Conservation (phyloP, 768 basidiomycete species). For the Podaxis pistillaris region DNA sequence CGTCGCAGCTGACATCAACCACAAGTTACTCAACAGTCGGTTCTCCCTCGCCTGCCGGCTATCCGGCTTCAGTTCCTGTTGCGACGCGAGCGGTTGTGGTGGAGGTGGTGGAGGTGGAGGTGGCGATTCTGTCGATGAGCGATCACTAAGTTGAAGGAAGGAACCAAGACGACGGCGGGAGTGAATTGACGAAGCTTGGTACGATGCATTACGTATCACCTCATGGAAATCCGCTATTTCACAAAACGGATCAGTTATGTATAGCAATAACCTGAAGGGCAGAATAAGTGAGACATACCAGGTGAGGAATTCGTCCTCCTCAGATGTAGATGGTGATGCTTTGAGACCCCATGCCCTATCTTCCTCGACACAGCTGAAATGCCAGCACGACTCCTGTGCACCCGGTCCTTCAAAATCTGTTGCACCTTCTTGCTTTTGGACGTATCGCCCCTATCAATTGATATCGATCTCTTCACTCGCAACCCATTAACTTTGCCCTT, state of each 20-base stretch:
- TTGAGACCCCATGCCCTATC: conserved; percentile 68
- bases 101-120: conserved; percentile 31
- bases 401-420: conserved; percentile 69
- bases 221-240: conserved; percentile 60
- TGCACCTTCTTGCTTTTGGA: conserved; percentile 72
- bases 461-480: conserved; percentile 34
- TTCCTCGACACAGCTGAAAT: conserved; percentile 77
- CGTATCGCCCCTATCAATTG: conserved; percentile 41
- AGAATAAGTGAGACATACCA: conserved; percentile 37
- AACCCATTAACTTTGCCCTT: conserved; percentile 16
- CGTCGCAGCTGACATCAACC: conserved; percentile 93
- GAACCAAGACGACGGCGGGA: conserved; percentile 64
- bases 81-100: conserved; percentile 31
- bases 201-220: conserved; percentile 53
- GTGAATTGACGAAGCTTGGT: conserved; percentile 84
- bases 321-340: conserved; percentile 42
- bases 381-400: conserved; percentile 69
- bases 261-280: background rate
- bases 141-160: conserved; percentile 37
- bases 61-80: conserved; percentile 35
- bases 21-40: conserved; percentile 77
- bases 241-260: background rate
- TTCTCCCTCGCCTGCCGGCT: conserved; percentile 55
- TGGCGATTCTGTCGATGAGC: conserved; percentile 39
- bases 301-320: conserved; percentile 68